A percentile compares a stretch with the other conserved stretches of the same genome.
These are phyloP conservation scores for Clavispora asparagi DNA, from an alignment of 805 yeast genomes.

Conservation along the genomic window DNA sequence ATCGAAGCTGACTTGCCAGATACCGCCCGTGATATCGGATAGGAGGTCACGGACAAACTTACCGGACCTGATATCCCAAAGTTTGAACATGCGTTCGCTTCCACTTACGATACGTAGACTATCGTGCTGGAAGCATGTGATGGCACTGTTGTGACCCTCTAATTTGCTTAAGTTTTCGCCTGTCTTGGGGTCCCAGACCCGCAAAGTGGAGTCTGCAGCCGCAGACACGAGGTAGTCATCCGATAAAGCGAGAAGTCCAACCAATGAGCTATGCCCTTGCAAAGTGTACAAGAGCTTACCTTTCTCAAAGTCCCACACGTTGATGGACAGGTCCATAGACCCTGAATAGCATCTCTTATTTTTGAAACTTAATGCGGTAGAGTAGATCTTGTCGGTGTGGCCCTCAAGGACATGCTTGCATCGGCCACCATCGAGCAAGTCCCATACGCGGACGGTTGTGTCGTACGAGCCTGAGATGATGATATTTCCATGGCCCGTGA, in stretches of 20 bases:
- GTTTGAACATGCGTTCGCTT: constrained; percentile 76
- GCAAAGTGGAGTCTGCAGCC: constrained; percentile 88
- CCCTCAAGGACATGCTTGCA: constrained; percentile 75
- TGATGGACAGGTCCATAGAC: constrained; percentile 81
- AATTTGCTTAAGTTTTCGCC: constrained; percentile 63
- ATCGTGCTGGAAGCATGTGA: constrained; percentile 90
- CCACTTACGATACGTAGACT: constrained; percentile 84
- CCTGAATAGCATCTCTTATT: constrained; percentile 84
- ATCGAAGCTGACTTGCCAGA: constrained; percentile 93
- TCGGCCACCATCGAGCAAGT: constrained; percentile 57
- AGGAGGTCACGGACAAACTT: constrained; percentile 67
- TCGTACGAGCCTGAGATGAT: constrained; percentile 91
- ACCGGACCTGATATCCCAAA: constrained; percentile 84
- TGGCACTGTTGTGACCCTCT: constrained; percentile 81
- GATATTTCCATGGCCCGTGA: constrained; percentile 78
- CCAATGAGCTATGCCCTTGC: constrained; percentile 86
- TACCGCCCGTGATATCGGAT: constrained; percentile 71
- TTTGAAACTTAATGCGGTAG: constrained; percentile 76
- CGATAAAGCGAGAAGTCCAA: constrained; percentile 78
- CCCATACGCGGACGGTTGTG: constrained; percentile 89
- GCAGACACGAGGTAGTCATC: constrained; percentile 81
- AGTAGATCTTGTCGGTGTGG: constrained; percentile 82
- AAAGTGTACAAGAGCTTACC: constrained; percentile 67
- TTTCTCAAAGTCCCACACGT: constrained; percentile 81
- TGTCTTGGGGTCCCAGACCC: constrained; percentile 88